Conservation (phyloP, 2,329 filamentous ascomycete species). For the Epichloe coenophiala region DNA sequence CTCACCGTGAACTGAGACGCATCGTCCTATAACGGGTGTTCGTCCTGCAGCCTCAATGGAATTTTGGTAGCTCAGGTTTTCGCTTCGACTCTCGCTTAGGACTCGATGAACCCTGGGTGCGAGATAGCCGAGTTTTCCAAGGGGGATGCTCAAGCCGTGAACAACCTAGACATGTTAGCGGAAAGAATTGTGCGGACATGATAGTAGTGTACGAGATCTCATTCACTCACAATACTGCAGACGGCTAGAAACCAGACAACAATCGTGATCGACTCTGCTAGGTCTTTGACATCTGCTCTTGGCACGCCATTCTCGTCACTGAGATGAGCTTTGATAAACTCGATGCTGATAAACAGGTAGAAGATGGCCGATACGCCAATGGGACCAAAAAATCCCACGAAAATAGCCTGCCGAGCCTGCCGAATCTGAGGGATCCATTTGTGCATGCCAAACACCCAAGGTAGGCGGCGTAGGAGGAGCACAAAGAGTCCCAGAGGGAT, state of each 20-base stretch:
- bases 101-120: conserved; percentile 43
- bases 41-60: background rate
- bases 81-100: conserved; percentile 12
- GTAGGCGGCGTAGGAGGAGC: conserved; percentile 62
- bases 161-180: conserved; percentile 34
- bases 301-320: conserved; percentile 42
- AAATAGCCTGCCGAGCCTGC: conserved; percentile 58
- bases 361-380: conserved; percentile 86
- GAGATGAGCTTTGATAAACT: conserved; percentile 50
- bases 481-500: conserved; percentile 62
- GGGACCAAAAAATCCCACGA: conserved; percentile 81
- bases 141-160: conserved; percentile 69
- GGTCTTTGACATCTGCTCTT: conserved; percentile 49
- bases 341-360: conserved; percentile 69
- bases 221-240: conserved; percentile 64
- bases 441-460: conserved; percentile 61
- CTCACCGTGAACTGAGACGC: background rate
- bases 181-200: conserved; percentile 12
- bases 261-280: conserved; percentile 54
- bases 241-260: conserved; percentile 80
- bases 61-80: background rate
- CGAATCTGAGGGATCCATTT: conserved; percentile 70
- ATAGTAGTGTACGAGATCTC: background rate
- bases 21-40: background rate
- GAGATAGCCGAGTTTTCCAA: conserved; percentile 53